These are phyloP conservation scores for Pachysandra terminalis DNA, from an alignment of 164 flowering plant genomes.

Conservation along the genomic window DNA sequence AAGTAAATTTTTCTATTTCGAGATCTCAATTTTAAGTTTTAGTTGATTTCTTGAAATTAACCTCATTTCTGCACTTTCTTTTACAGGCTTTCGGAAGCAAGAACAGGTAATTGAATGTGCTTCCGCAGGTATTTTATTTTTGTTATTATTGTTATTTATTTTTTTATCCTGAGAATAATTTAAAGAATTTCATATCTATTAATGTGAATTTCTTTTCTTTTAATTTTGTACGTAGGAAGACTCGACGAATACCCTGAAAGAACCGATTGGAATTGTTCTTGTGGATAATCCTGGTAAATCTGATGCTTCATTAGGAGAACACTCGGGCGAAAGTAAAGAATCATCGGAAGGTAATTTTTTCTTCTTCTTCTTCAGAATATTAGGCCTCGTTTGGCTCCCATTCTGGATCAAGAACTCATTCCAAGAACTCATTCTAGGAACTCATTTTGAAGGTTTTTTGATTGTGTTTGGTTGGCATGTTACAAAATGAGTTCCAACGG, in stretches of 20 bases:
- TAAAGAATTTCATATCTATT: background rate
- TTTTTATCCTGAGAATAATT: background rate
- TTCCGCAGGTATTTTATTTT: slow-evolving; percentile 73
- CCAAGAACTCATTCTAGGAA: too few relatives aligned
- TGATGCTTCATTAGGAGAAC: slow-evolving; percentile 11
- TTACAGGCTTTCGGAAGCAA: slow-evolving; percentile 37
- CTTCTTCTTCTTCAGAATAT: background rate
- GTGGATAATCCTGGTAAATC: slow-evolving; percentile 22
- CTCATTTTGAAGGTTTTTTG: too few relatives aligned
- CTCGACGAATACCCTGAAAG: slow-evolving; percentile 36
- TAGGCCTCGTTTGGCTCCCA: too few relatives aligned
- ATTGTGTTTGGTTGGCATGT: too few relatives aligned
- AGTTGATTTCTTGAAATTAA: background rate
- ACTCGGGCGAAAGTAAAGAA: slow-evolving; percentile 11
- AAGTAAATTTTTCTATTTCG: slow-evolving; percentile 22
- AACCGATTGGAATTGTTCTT: slow-evolving; percentile 53
- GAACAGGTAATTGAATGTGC: slow-evolving; percentile 43
- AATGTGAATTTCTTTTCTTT: slow-evolving; percentile 5
- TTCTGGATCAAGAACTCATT: too few relatives aligned
- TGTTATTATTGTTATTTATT: background rate
- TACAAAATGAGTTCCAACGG: too few relatives aligned
- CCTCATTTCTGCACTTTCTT: background rate
- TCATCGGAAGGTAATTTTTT: slow-evolving; percentile 25
- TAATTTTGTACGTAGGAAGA: slow-evolving; percentile 37
- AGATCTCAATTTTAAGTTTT: background rate